phyloP scores from a whole-genome alignment of 768 basidiomycete genomes.

The Phaffia tasmanica region DNA sequence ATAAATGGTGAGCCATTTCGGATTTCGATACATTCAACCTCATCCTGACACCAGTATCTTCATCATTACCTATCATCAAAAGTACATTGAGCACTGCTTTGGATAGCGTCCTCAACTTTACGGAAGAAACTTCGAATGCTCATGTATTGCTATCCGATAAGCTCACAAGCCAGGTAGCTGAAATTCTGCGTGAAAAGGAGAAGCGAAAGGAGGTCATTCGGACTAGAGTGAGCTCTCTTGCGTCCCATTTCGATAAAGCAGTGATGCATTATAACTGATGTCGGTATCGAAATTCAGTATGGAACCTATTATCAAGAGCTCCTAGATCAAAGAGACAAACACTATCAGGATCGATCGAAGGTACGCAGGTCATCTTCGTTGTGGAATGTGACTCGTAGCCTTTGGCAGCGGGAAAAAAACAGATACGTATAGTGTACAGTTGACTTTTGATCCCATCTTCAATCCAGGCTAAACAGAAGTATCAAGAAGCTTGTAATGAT shows the following conservation, averaged over 20 bases:
- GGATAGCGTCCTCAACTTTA: conserved; percentile 53
- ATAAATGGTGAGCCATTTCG: conserved; percentile 42
- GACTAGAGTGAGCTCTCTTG: conserved; percentile 1
- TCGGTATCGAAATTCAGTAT: neutral
- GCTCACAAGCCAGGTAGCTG: conserved; percentile 51
- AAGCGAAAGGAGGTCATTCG: conserved; percentile 49
- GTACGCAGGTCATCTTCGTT: neutral
- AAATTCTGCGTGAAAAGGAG: conserved; percentile 52
- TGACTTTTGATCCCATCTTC: neutral
- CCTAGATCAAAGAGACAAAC: conserved; percentile 13
- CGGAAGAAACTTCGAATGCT: conserved; percentile 54
- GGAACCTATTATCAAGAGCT: conserved; percentile 13
- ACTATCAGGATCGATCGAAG: conserved; percentile 18
- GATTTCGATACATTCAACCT: neutral
- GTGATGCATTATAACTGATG: neutral
- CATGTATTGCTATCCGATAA: conserved; percentile 58
- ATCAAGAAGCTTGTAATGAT: conserved; percentile 19
- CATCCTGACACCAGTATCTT: neutral
- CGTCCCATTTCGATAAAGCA: neutral
- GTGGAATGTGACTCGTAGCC: neutral
- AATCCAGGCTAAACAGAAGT: conserved; percentile 11
- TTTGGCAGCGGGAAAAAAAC: neutral
- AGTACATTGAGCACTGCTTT: conserved; percentile 69
- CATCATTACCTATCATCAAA: neutral
- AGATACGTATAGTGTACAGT: neutral